Conservation (phyloP, 163 green algal genomes). For the Coccomyxa subellipsoidea region DNA sequence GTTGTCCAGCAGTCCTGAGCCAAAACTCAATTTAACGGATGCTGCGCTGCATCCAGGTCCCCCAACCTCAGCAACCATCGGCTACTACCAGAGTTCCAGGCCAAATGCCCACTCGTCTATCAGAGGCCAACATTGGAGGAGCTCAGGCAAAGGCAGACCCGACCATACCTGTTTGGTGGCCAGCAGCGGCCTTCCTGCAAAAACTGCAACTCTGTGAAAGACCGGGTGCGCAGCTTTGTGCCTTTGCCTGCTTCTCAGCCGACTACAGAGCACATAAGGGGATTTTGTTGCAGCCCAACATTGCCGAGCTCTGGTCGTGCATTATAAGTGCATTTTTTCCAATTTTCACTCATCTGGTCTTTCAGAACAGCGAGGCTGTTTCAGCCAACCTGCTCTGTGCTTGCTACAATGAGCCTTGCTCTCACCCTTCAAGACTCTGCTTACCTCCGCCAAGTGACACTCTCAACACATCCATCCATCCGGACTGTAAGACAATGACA, state of each 20-base stretch:
- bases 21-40: neutral
- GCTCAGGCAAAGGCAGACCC: neutral
- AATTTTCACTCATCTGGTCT: too few species aligned
- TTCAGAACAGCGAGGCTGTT: too few species aligned
- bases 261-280: too few species aligned
- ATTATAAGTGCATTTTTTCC: too few species aligned
- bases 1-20: neutral
- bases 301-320: too few species aligned
- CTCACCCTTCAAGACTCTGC: too few species aligned
- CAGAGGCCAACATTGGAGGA: constrained; percentile 7
- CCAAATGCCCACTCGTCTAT: constrained; percentile 6
- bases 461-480: too few species aligned
- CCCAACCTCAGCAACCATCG: neutral
- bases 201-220: neutral
- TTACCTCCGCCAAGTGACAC: too few species aligned
- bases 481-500: neutral
- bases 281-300: too few species aligned
- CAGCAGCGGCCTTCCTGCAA: constrained; percentile 7
- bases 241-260: neutral
- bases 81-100: neutral
- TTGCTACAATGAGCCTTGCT: too few species aligned
- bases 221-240: neutral
- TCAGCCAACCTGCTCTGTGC: too few species aligned
- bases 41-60: neutral
- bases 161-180: constrained; percentile 9